These are phyloP conservation scores for Apiospora sp. DNA, from an alignment of 2,329 filamentous ascomycete genomes.

Conservation along the genomic window DNA sequence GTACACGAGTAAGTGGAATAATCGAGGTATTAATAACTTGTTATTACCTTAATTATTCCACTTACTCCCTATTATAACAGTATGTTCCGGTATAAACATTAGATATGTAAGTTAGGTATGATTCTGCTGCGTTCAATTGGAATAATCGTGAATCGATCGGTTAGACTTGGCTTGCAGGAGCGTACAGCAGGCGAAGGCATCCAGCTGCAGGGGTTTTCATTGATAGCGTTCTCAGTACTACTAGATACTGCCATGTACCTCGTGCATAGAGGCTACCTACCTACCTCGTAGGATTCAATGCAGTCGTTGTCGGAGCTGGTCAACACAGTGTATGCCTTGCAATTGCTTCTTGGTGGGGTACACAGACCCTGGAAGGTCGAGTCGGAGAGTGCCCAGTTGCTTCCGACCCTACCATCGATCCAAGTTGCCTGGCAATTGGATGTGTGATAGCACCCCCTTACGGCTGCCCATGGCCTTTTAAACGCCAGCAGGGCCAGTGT, in stretches of 20 bases:
- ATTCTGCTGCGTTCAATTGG: too few species aligned
- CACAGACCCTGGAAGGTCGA: not conserved
- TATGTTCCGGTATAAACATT: too few species aligned
- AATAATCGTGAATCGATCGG: too few species aligned
- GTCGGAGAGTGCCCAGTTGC: not conserved
- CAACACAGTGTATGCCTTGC: not conserved
- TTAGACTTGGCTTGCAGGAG: too few species aligned
- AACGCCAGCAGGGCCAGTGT: not conserved
- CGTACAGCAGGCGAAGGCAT: not conserved
- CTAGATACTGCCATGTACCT: not conserved
- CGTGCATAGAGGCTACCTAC: not conserved
- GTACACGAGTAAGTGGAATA: too few species aligned
- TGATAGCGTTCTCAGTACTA: not conserved
- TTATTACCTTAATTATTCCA: too few species aligned
- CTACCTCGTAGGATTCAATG: not conserved
- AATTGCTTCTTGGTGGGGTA: not conserved
- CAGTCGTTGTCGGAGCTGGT: not conserved
- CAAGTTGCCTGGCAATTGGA: not conserved
- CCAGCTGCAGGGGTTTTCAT: not conserved
- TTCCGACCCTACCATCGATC: conserved; percentile 3
- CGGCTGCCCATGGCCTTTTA: not conserved
- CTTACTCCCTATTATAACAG: too few species aligned
- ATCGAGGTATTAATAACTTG: too few species aligned
- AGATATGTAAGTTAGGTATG: too few species aligned
- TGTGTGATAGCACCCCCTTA: not conserved